Evolutionary conservation across 208 protist species (phyloP).

Genomic region (Acanthamoeba culbertsoni): DNA sequence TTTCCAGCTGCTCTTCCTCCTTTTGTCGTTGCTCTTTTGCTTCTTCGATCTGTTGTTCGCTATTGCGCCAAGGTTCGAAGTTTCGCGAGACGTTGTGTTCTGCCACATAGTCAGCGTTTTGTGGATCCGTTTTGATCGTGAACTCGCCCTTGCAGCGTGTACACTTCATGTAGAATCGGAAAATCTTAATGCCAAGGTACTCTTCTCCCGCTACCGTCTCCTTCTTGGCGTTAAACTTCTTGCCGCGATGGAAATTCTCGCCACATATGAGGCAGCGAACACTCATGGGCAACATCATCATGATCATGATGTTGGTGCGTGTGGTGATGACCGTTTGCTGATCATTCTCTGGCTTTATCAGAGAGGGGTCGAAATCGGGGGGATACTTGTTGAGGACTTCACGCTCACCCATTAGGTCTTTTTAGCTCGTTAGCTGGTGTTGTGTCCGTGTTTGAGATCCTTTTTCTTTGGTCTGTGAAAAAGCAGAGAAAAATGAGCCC

Average conservation of each 20-base stretch:
- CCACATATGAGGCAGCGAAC: constrained; percentile 83
- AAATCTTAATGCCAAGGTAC: constrained; percentile 85
- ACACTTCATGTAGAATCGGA: constrained; percentile 87
- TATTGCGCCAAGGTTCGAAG: constrained; percentile 83
- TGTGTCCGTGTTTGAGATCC: too few species aligned
- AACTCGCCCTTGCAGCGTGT: constrained; percentile 83
- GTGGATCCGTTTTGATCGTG: constrained; percentile 87
- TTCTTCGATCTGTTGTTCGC: constrained; percentile 3
- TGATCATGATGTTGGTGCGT: too few species aligned
- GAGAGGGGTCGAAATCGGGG: constrained; percentile 60
- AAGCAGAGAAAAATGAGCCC: too few species aligned
- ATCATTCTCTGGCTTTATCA: constrained; percentile 61
- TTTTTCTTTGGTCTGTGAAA: too few species aligned
- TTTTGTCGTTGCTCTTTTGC: constrained; percentile 10
- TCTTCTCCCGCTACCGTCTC: constrained; percentile 82
- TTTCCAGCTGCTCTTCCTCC: constrained; percentile 57
- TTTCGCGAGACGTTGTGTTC: constrained; percentile 80
- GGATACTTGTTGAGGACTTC: constrained; percentile 64
- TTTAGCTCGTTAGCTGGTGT: too few species aligned
- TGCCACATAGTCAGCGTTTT: constrained; percentile 85
- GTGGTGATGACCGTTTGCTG: constrained; percentile 66
- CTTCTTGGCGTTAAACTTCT: constrained; percentile 87
- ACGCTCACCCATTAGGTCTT: constrained; percentile 62
- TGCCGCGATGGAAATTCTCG: constrained; percentile 83
- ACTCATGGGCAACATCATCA: constrained; percentile 89